A percentile compares a stretch with the other conserved stretches of the same genome.
Evolutionary conservation across 768 basidiomycete genomes (phyloP).

Genomic region (Saitozyma sp.): DNA sequence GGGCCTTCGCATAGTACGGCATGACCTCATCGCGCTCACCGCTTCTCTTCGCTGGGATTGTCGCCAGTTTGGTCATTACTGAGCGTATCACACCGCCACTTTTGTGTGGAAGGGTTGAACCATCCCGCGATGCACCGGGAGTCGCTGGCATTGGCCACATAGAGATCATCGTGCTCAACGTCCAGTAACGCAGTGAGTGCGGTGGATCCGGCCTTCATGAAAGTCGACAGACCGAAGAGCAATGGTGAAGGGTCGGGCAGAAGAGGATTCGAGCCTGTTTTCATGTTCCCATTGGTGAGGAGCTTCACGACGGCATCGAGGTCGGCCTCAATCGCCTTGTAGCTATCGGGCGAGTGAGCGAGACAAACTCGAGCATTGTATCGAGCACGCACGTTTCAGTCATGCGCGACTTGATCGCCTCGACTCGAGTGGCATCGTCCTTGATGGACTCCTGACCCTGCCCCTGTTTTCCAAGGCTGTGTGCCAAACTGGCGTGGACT

Average conservation of each 20-base stretch:
- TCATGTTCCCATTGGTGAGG: slow-evolving; percentile 48
- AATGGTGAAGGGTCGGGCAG: slow-evolving; percentile 11
- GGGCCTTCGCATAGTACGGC: too few species aligned
- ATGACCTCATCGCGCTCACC: too few species aligned
- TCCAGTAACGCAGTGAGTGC: slow-evolving; percentile 84
- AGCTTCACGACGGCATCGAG: slow-evolving; percentile 72
- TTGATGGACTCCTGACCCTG: neutral
- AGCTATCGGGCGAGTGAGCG: slow-evolving; percentile 59
- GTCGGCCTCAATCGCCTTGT: slow-evolving; percentile 74
- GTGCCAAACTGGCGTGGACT: slow-evolving; percentile 75
- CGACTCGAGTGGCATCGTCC: neutral
- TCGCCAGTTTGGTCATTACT: slow-evolving; percentile 91
- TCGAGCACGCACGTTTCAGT: neutral
- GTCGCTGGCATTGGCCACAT: slow-evolving; percentile 88
- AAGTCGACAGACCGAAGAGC: slow-evolving; percentile 70
- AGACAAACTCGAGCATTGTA: too few species aligned
- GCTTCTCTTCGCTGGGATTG: slow-evolving; percentile 71
- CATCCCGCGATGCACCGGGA: slow-evolving; percentile 89
- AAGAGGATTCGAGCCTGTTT: neutral
- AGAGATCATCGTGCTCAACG: slow-evolving; percentile 72
- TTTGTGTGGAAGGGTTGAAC: slow-evolving; percentile 57
- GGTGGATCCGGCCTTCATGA: slow-evolving; percentile 80
- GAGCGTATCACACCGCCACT: slow-evolving; percentile 85
- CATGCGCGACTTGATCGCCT: slow-evolving; percentile 2
- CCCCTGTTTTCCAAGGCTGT: slow-evolving; percentile 59